phyloP scores from a whole-genome alignment of 306 rosid genomes.

The Myrica gale region DNA sequence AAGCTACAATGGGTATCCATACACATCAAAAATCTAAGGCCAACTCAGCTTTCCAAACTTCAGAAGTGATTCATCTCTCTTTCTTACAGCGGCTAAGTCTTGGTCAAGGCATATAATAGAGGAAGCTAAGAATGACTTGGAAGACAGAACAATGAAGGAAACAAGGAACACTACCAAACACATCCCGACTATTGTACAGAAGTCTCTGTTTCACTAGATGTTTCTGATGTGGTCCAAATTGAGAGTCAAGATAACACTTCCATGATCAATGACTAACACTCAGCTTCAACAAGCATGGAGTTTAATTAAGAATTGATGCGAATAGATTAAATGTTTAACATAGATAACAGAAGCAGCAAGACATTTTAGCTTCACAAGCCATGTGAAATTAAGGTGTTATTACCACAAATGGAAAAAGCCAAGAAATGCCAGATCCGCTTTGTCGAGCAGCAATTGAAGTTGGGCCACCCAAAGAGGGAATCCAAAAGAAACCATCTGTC shows the following conservation, averaged over 20 bases:
- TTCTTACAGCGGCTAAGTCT: background rate
- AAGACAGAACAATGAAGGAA: background rate
- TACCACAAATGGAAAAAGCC: slow-evolving; percentile 98
- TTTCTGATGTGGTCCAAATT: background rate
- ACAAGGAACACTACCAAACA: background rate
- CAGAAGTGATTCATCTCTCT: slow-evolving; percentile 2
- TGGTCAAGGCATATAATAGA: background rate
- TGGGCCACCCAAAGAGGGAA: slow-evolving; percentile 98
- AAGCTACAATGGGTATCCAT: background rate
- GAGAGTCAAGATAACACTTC: slow-evolving; percentile 4
- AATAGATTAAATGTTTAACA: slow-evolving; percentile 5
- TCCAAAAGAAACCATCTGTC: slow-evolving; percentile 99
- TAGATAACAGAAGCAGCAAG: background rate
- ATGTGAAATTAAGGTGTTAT: slow-evolving; percentile 26
- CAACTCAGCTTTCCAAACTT: slow-evolving; percentile 1
- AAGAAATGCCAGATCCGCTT: slow-evolving; percentile 91
- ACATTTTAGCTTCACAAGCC: slow-evolving; percentile 23
- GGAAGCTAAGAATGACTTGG: background rate
- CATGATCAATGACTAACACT: slow-evolving; percentile 5
- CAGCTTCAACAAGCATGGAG: background rate
- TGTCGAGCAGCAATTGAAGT: slow-evolving; percentile 96
- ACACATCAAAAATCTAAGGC: background rate
- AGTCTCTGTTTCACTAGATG: background rate
- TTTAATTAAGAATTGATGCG: background rate
- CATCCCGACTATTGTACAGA: background rate